Conservation (phyloP, 1,284 basidiomycete species). For the Ustanciosporium gigantosporum region DNA sequence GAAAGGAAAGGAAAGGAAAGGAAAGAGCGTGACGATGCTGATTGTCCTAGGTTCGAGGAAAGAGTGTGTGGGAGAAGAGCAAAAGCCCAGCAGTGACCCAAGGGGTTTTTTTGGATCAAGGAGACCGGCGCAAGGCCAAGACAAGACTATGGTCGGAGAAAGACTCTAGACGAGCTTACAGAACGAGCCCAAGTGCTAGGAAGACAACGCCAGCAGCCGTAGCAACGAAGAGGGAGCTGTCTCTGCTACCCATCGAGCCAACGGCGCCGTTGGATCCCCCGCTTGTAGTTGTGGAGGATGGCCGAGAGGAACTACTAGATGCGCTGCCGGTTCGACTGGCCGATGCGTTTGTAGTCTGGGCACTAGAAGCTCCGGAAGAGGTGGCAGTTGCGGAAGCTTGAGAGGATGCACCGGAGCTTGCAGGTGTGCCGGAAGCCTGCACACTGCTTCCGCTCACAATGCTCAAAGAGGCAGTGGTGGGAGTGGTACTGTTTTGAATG, state of each 20-base stretch:
- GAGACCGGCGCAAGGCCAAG: too few species aligned
- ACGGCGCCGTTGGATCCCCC: not conserved
- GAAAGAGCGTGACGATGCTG: too few species aligned
- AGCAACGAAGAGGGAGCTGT: not conserved
- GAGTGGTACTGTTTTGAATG: conserved; percentile 23
- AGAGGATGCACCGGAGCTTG: conserved; percentile 3
- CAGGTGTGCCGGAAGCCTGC: not conserved
- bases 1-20: too few species aligned
- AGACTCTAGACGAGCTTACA: too few species aligned
- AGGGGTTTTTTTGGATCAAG: too few species aligned
- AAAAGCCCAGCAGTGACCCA: too few species aligned
- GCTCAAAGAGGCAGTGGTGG: conserved; percentile 9
- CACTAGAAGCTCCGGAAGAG: not conserved
- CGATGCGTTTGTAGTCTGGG: not conserved
- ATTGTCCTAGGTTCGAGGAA: too few species aligned
- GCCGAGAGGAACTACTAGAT: not conserved
- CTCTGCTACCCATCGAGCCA: not conserved
- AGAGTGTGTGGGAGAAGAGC: too few species aligned
- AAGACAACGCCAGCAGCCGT: too few species aligned
- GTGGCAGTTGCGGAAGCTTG: conserved; percentile 9
- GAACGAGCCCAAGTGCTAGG: not conserved
- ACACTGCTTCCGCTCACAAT: conserved; percentile 19
- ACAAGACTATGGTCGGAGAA: too few species aligned
- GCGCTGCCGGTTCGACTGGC: not conserved
- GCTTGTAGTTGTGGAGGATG: not conserved